Conservation (phyloP, 805 yeast genomes). For the Starmerella geochares region DNA sequence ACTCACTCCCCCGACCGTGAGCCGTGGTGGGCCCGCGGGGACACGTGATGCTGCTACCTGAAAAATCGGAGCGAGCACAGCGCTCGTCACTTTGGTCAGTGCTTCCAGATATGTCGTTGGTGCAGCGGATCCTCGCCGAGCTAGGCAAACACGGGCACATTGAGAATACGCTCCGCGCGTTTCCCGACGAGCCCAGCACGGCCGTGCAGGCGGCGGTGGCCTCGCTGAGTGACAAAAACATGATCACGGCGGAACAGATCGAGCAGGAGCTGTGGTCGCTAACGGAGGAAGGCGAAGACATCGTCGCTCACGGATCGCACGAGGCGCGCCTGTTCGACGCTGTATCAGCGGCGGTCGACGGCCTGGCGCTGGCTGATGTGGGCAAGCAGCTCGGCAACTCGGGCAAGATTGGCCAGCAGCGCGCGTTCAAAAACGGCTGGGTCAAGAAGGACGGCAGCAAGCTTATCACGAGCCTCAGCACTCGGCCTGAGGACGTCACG, state of each 20-base stretch:
- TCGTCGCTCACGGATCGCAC: slow-evolving; percentile 74
- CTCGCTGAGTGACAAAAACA: slow-evolving; percentile 73
- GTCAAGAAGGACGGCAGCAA: slow-evolving; percentile 76
- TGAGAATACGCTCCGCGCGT: slow-evolving; percentile 54
- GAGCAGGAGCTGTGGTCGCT: slow-evolving; percentile 70
- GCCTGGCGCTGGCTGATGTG: slow-evolving; percentile 66
- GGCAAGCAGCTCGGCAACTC: slow-evolving; percentile 59
- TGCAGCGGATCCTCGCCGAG: slow-evolving; percentile 28
- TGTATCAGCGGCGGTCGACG: slow-evolving; percentile 64
- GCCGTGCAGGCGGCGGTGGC: slow-evolving; percentile 57
- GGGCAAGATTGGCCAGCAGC: slow-evolving; percentile 91
- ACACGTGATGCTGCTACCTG: slow-evolving; percentile 7
- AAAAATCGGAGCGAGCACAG: not conserved
- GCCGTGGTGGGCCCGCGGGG: not conserved
- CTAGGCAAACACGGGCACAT: slow-evolving; percentile 54
- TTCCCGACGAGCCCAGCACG: slow-evolving; percentile 42
- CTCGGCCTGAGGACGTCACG: slow-evolving; percentile 61
- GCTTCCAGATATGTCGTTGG: slow-evolving; percentile 17
- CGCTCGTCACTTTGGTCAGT: not conserved
- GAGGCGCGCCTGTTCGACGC: slow-evolving; percentile 70
- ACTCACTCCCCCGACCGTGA: too few species aligned
- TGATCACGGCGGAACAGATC: slow-evolving; percentile 60
- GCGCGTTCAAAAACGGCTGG: slow-evolving; percentile 98
- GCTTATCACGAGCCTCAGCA: slow-evolving; percentile 44
- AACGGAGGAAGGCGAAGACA: slow-evolving; percentile 72